These are phyloP conservation scores for Musa troglodytarum DNA, from an alignment of 176 grass and related monocot genomes.

Conservation along the genomic window DNA sequence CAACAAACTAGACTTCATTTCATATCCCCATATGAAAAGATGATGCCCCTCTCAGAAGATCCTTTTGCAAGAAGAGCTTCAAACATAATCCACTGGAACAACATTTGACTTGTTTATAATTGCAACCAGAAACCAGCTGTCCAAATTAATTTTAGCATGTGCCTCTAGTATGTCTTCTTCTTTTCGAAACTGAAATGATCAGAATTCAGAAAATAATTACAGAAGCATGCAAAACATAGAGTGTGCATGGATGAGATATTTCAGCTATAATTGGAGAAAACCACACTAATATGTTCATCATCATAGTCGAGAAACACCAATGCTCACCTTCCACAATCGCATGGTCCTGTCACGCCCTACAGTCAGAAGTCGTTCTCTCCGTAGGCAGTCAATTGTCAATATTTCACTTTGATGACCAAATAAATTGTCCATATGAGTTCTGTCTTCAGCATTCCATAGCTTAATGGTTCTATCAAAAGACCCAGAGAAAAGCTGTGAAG, in stretches of 20 bases:
- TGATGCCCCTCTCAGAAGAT: no score
- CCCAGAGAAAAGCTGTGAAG: constrained; percentile 70
- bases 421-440: constrained; percentile 78
- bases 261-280: no score
- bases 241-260: no score
- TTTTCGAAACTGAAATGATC: background rate
- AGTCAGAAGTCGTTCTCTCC: constrained; percentile 69
- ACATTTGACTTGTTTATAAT: no score
- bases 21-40: no score
- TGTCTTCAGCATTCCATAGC: constrained; percentile 88
- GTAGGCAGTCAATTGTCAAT: constrained; percentile 60
- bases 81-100: no score
- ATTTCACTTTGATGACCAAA: constrained; percentile 83
- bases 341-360: constrained; percentile 70
- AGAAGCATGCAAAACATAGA: background rate
- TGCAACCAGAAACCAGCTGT: no score
- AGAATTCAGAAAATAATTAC: background rate
- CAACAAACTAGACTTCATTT: no score
- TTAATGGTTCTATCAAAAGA: constrained; percentile 86
- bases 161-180: no score
- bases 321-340: constrained; percentile 77
- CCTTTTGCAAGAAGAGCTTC: no score
- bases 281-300: no score
- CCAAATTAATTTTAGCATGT: no score
- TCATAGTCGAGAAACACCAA: background rate